These are phyloP conservation scores for Epithele typhae DNA, from an alignment of 768 basidiomycete genomes.

Conservation along the genomic window DNA sequence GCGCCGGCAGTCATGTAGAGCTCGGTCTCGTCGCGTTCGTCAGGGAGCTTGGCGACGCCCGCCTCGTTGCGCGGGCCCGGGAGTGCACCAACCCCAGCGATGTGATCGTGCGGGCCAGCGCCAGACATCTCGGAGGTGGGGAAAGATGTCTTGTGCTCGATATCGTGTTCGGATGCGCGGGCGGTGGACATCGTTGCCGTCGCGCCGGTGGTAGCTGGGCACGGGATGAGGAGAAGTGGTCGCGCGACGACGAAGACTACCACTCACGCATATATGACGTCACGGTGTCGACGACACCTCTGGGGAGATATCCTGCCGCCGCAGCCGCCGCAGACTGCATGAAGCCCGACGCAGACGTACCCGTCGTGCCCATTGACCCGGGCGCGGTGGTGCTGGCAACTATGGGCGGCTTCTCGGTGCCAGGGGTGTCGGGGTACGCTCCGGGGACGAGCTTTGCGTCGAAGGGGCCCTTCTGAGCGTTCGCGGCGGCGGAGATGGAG, in stretches of 20 bases:
- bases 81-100: slow-evolving; percentile 44
- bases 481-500: slow-evolving; percentile 7
- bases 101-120: slow-evolving; percentile 13
- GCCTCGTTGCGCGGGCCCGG: slow-evolving; percentile 43
- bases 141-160: slow-evolving; percentile 11
- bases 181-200: slow-evolving; percentile 9
- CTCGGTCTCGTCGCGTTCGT: slow-evolving; percentile 31
- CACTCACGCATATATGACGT: slow-evolving; percentile 21
- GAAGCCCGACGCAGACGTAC: slow-evolving; percentile 2
- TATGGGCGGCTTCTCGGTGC: slow-evolving; percentile 1
- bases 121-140: slow-evolving; percentile 14
- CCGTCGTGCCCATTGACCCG: slow-evolving; percentile 3
- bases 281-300: slow-evolving; percentile 20
- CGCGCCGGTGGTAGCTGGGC: neutral
- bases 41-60: slow-evolving; percentile 45
- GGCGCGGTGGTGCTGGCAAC: slow-evolving; percentile 6
- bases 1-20: slow-evolving; percentile 7
- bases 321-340: slow-evolving; percentile 12
- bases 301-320: slow-evolving; percentile 19
- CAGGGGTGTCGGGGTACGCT: slow-evolving; percentile 13
- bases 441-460: slow-evolving; percentile 12
- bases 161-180: slow-evolving; percentile 18
- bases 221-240: neutral
- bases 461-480: slow-evolving; percentile 11
- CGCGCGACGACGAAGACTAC: neutral